Percentiles rank a stretch among this genome's conserved stretches.
phyloP scores from a whole-genome alignment of 192 early-diverging fungal genomes.

The Dimargaris xerosporica region DNA sequence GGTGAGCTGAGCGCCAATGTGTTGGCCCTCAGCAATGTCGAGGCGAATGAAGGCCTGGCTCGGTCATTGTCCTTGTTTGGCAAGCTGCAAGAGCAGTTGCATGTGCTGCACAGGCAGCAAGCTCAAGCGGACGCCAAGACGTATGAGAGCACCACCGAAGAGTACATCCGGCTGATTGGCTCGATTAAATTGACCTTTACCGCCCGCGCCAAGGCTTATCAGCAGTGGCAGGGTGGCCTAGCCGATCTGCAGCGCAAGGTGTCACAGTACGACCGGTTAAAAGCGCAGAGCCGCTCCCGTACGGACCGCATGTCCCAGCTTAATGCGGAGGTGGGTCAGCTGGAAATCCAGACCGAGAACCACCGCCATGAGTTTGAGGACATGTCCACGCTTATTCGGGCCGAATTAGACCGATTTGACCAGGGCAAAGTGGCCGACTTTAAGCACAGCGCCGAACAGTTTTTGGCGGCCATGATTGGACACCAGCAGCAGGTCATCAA shows the following conservation, averaged over 20 bases:
- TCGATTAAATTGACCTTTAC: conserved; percentile 68
- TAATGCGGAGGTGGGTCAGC: conserved; percentile 23
- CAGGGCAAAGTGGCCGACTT: conserved; percentile 66
- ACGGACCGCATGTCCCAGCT: conserved; percentile 23
- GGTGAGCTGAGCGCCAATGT: conserved; percentile 74
- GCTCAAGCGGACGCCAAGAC: conserved; percentile 54
- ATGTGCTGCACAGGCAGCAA: conserved; percentile 64
- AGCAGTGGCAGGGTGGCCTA: conserved; percentile 50
- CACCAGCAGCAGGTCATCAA: conserved; percentile 58
- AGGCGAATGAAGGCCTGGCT: conserved; percentile 50
- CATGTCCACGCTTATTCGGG: conserved; percentile 49
- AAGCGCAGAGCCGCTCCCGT: conserved; percentile 20
- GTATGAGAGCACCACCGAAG: conserved; percentile 67
- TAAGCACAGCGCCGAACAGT: conserved; percentile 50
- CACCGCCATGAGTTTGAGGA: conserved; percentile 53
- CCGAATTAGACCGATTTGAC: conserved; percentile 69
- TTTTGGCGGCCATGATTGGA: conserved; percentile 58
- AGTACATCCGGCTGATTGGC: conserved; percentile 76
- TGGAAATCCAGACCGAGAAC: conserved; percentile 28
- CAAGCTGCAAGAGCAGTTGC: conserved; percentile 64
- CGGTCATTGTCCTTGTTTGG: conserved; percentile 55
- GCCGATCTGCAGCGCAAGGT: conserved; percentile 53
- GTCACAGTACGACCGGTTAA: conserved; percentile 44
- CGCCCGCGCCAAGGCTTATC: conserved; percentile 51
- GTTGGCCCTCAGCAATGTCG: conserved; percentile 47